Evolutionary conservation across 192 early-diverging fungal genomes (phyloP).

Genomic region (Rhizoclosmatium sp.): DNA sequence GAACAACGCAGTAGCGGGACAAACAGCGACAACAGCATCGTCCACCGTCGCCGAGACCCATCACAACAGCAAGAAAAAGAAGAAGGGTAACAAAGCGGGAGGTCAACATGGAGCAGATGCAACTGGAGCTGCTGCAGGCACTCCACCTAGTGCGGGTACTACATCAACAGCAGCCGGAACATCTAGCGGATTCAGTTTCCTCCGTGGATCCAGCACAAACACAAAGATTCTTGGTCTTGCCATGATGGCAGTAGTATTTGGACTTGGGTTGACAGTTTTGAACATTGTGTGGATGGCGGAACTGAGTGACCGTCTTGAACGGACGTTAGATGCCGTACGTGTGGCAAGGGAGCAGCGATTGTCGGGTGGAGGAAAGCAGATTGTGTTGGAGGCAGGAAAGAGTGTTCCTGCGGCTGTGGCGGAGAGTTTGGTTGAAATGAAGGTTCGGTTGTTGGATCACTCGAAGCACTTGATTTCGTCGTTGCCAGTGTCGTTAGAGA

Average conservation of each 20-base stretch:
- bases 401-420: not conserved
- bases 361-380: not conserved
- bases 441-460: not conserved
- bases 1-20: not conserved
- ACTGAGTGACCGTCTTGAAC: slow-evolving; percentile 28
- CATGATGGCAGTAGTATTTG: slow-evolving; percentile 23
- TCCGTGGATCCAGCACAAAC: not conserved
- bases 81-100: not conserved
- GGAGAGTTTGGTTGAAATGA: not conserved
- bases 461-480: not conserved
- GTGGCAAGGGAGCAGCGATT: not conserved
- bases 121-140: not conserved
- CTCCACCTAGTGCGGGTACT: not conserved
- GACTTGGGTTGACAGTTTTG: slow-evolving; percentile 27
- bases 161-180: not conserved
- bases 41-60: not conserved
- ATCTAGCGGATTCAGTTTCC: not conserved
- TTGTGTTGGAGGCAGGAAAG: not conserved
- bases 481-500: not conserved
- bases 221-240: slow-evolving; percentile 22
- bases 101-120: not conserved
- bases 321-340: slow-evolving; percentile 24
- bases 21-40: not conserved
- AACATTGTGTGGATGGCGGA: slow-evolving; percentile 42
- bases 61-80: not conserved